These are phyloP conservation scores for Guillardia theta DNA, from an alignment of 78 protist genomes.

Conservation along the genomic window DNA sequence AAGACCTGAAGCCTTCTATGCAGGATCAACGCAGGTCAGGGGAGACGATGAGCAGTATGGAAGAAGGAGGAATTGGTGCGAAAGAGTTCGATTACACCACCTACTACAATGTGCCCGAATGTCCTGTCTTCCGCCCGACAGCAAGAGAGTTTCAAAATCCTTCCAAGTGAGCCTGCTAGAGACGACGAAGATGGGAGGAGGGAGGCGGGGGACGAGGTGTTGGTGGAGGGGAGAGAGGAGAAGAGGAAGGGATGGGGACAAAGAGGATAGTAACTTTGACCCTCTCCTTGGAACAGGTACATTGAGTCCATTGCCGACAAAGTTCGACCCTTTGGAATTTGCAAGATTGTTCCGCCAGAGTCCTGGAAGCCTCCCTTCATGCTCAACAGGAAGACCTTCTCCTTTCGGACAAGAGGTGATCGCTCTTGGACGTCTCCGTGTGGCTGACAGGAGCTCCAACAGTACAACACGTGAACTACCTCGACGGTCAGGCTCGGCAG, in stretches of 20 bases:
- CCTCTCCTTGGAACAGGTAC: neutral
- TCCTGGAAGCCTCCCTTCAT: conserved; percentile 44
- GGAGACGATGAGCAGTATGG: neutral
- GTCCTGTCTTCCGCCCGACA: neutral
- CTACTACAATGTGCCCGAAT: neutral
- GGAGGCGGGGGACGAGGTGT: neutral
- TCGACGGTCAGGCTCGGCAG: conserved; percentile 4
- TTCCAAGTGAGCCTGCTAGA: neutral
- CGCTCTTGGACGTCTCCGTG: neutral
- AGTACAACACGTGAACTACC: conserved; percentile 26
- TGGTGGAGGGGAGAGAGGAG: neutral
- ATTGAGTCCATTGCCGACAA: neutral
- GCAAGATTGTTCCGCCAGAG: conserved; percentile 39
- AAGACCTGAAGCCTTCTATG: neutral
- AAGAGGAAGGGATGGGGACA: no score
- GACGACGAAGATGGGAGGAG: neutral
- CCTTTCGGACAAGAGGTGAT: conserved; percentile 10
- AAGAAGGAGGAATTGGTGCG: neutral
- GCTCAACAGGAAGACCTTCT: neutral
- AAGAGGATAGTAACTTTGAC: neutral
- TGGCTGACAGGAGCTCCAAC: no score
- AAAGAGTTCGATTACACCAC: neutral
- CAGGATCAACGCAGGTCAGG: neutral
- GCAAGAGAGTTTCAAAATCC: neutral
- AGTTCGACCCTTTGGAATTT: conserved; percentile 8